Base-by-base conservation (phyloP, 2,329 filamentous ascomycete species). In the Graphilbum fragrans region DNA sequence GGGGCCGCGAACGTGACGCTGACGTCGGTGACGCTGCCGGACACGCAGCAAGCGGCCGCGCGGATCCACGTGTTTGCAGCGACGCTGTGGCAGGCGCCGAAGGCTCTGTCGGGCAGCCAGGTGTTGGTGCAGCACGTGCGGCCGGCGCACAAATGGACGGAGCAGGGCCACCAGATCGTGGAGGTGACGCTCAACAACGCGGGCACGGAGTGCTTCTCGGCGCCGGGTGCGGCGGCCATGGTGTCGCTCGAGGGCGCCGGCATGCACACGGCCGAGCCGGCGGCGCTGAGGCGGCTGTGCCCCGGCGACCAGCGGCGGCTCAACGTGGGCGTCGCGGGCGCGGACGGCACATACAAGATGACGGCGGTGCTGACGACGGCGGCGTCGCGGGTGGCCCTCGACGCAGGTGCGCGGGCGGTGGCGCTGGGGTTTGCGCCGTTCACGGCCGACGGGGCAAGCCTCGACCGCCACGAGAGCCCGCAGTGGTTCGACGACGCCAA, bases 401-500 rank as follows among this genome's bases (percentile, higher is more conserved):
- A n/a, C n/a, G n/a, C n/a, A n/a, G n/a, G n/a, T n/a, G n/a, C n/a
- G n/a, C n/a, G n/a, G n/a, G n/a, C n/a, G n/a, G n/a, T n/a, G n/a
- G n/a, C n/a, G n/a, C n/a, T 27, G 23, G 12, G 23, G 3, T 18
- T 41, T 3, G 18, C 16, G 1, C 14, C 39, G 4, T 41, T 34
- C 27, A 42, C 19, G 39, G 34, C 12, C 43, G 44, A 41, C 20
- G 42, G 39, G 22, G 50, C 55, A 10, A 64, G 57, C 42, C 52
- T 67, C 4, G 54, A 55, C 1, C 53, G 52, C 17, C 63, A 66
- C 37, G 58, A 60, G 50, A 62, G 63, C 14, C 70, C 71, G 0
- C 57, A 62, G 5, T 77, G 73, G 72, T 77, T 65, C 47, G 61
- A 70, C 41, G 60, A 65, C 34, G 67, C 61, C 19, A 77, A 78